These are phyloP conservation scores for Talaromyces adpressus DNA, from an alignment of 495 filamentous ascomycete species.

Conservation along the genomic window DNA sequence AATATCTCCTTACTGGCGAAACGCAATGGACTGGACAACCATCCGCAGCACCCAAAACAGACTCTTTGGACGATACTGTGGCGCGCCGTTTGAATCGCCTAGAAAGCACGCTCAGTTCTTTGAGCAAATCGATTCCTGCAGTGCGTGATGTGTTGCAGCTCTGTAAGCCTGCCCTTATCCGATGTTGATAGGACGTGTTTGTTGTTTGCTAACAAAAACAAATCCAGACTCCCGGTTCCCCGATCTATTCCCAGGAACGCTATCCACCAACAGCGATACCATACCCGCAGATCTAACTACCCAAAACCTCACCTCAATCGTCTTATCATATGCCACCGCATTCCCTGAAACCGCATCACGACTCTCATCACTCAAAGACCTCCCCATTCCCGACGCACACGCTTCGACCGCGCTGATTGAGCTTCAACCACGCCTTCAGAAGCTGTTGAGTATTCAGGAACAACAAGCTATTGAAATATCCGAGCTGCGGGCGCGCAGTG, in stretches of 20 bases:
- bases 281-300: slow-evolving; percentile 37
- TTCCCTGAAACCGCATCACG: slow-evolving; percentile 74
- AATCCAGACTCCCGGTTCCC: slow-evolving; percentile 48
- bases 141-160: slow-evolving; percentile 45
- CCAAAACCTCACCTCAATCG: slow-evolving; percentile 50
- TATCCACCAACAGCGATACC: slow-evolving; percentile 14
- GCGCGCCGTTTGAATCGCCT: slow-evolving; percentile 54
- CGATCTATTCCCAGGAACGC: slow-evolving; percentile 39
- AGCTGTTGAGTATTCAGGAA: slow-evolving; percentile 56
- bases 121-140: slow-evolving; percentile 39
- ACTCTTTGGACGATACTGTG: slow-evolving; percentile 34
- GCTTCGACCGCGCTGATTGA: slow-evolving; percentile 60
- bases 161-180: slow-evolving; percentile 23
- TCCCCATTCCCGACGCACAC: slow-evolving; percentile 63
- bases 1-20: slow-evolving; percentile 66
- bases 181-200: background rate
- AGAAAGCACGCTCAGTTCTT: slow-evolving; percentile 49
- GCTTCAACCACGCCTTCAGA: slow-evolving; percentile 64
- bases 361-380: slow-evolving; percentile 71
- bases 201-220: background rate
- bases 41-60: slow-evolving; percentile 29
- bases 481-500: slow-evolving; percentile 65
- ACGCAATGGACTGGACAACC: slow-evolving; percentile 35
- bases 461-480: slow-evolving; percentile 67
- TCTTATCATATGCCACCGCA: slow-evolving; percentile 65